phyloP scores from a whole-genome alignment of 2,329 filamentous ascomycete species.

The Alternaria sp. region DNA sequence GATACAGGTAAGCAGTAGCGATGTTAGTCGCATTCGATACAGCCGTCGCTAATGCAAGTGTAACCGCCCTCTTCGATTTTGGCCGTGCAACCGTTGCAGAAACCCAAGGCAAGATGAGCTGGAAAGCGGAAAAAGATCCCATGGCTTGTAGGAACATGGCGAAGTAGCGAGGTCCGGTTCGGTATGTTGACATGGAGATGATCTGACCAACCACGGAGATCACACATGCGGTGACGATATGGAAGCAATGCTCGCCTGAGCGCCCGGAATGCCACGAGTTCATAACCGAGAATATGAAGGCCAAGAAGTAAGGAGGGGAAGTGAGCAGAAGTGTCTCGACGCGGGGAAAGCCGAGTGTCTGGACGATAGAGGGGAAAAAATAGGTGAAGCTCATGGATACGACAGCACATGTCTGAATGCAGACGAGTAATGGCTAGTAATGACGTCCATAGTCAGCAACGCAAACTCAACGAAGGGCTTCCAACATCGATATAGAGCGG shows the following conservation, averaged over 20 bases:
- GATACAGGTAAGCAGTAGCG: slow-evolving; percentile 42
- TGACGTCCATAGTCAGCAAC: neutral
- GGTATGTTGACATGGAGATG: slow-evolving; percentile 59
- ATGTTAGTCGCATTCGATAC: slow-evolving; percentile 49
- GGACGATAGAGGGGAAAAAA: slow-evolving; percentile 70
- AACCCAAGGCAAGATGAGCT: slow-evolving; percentile 47
- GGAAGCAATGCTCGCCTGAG: slow-evolving; percentile 64
- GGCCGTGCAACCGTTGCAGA: slow-evolving; percentile 47
- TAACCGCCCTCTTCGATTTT: slow-evolving; percentile 45
- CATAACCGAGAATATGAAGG: slow-evolving; percentile 64
- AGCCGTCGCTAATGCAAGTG: slow-evolving; percentile 46
- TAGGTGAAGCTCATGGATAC: slow-evolving; percentile 63
- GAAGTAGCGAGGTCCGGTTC: slow-evolving; percentile 64
- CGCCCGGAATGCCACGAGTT: slow-evolving; percentile 65
- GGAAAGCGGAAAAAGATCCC: slow-evolving; percentile 38
- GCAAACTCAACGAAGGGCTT: neutral
- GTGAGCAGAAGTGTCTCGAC: slow-evolving; percentile 66
- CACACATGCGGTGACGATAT: slow-evolving; percentile 27
- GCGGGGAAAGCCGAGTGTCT: slow-evolving; percentile 64
- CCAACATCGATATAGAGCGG: neutral
- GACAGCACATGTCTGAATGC: slow-evolving; percentile 63
- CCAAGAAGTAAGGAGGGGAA: slow-evolving; percentile 65
- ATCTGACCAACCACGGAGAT: slow-evolving; percentile 29
- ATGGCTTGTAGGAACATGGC: slow-evolving; percentile 64
- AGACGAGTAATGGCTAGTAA: slow-evolving; percentile 38